phyloP scores from a whole-genome alignment of 257 asterid species.

The Mentha longifolia region DNA sequence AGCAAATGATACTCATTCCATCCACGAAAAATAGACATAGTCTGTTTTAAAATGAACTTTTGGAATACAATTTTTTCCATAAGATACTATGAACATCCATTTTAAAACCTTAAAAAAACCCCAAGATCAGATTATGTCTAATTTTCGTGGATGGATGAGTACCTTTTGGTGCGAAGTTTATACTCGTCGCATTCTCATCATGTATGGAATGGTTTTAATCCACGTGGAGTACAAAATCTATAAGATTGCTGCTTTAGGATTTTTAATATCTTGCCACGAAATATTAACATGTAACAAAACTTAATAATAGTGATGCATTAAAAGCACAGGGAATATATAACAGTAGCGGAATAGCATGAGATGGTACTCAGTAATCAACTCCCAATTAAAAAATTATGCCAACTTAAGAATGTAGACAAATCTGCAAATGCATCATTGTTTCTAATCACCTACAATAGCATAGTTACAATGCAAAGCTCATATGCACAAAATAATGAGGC shows the following conservation, averaged over 20 bases:
- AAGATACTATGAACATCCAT: too few relatives aligned
- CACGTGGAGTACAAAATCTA: neutral
- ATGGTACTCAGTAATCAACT: neutral
- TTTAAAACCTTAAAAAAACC: too few relatives aligned
- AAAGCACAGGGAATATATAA: neutral
- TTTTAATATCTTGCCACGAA: too few relatives aligned
- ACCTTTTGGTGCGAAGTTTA: too few relatives aligned
- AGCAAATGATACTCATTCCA: too few relatives aligned
- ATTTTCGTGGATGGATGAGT: too few relatives aligned
- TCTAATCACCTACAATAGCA: slow-evolving; percentile 21
- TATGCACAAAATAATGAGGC: slow-evolving; percentile 36
- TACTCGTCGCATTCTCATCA: neutral
- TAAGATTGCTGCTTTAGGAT: neutral
- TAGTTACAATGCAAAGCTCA: slow-evolving; percentile 24
- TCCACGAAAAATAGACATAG: too few relatives aligned
- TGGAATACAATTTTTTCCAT: too few relatives aligned
- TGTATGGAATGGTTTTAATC: neutral
- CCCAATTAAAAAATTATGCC: slow-evolving; percentile 5
- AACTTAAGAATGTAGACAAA: neutral
- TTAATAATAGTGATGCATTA: too few relatives aligned
- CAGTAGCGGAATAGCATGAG: neutral
- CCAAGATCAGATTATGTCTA: too few relatives aligned
- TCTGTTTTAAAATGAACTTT: too few relatives aligned
- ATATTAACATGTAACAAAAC: too few relatives aligned
- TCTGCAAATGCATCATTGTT: slow-evolving; percentile 17